These are phyloP conservation scores for Trametes cubensis DNA, from an alignment of 768 basidiomycete genomes.

Conservation along the genomic window DNA sequence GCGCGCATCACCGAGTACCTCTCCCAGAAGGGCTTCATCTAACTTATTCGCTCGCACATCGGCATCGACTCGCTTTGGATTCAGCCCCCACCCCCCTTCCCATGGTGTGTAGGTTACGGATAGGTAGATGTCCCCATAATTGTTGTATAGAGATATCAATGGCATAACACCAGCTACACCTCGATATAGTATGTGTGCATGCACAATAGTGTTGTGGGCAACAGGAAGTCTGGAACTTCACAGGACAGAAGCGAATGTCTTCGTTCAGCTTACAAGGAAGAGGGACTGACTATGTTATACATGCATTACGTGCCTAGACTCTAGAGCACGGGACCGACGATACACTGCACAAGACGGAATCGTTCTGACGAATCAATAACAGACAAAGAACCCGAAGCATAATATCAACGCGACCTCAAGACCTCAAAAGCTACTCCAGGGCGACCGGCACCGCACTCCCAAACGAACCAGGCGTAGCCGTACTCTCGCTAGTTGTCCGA, in stretches of 20 bases:
- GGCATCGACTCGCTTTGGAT: neutral
- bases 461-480: slow-evolving; percentile 13
- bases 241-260: too few relatives aligned
- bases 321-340: slow-evolving; percentile 10
- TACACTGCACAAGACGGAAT: neutral
- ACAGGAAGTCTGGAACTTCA: neutral
- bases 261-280: neutral
- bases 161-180: neutral
- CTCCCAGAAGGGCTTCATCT: slow-evolving; percentile 60
- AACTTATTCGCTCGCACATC: slow-evolving; percentile 6
- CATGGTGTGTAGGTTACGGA: slow-evolving; percentile 8
- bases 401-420: too few relatives aligned
- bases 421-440: slow-evolving; percentile 18
- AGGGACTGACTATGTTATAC: slow-evolving; percentile 9
- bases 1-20: slow-evolving; percentile 81
- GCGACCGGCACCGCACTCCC: slow-evolving; percentile 14
- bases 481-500: slow-evolving; percentile 10
- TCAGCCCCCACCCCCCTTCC: neutral
- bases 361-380: neutral
- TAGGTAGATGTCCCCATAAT: slow-evolving; percentile 4
- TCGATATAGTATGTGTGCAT: neutral
- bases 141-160: neutral
- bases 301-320: slow-evolving; percentile 15
- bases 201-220: too few relatives aligned
- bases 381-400: neutral